Evolutionary conservation across 768 basidiomycete species (phyloP), one percentile per base, ranked within the genome.

Genomic region (Mycena alexandri): DNA sequence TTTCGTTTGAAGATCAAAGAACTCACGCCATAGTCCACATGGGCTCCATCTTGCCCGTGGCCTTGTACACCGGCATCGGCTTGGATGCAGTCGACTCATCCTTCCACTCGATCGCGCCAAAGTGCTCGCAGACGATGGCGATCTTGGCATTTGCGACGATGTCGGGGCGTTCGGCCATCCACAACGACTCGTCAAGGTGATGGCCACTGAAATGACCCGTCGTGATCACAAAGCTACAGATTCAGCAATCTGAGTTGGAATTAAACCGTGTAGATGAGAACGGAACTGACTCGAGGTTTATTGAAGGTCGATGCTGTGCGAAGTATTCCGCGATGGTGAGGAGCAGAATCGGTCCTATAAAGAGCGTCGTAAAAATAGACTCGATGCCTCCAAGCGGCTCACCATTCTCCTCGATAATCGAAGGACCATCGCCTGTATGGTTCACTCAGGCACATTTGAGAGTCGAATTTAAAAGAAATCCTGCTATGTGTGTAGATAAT

Each of bases 11-110:
- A 58, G 11, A n/a, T 12, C 6, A 22, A 14, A 22, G 19, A n/a
- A 73, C 75, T 7, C 60, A 78, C 76, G 68, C 77, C 77, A 77
- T 78, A 2, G 77, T 78, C 77, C 77, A 78, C 76, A 78, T 78
- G 2, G 77, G 77, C 58, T 77, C 77, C 34, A 75, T 52, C n/a
- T 66, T 68, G 16, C 76, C 77, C 2, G 76, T 78, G 9, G 77
- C 52, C 42, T 70, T 58, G 65, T 77, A 78, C 14, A 73, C 69
- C 2, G 75, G 74, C 16, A 71, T 67, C 1, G 75, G 73, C 19
- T 65, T 69, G 1, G 58, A 70, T 8, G 59, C 47, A 14, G 41
- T 42, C 14, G 68, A 73, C 19, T 71, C 67, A 50, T 78, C 77
- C 47, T 78, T 78, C 75, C 74, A 77, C 55, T 78, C 75, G 3